phyloP scores from a whole-genome alignment of 2,329 filamentous ascomycete genomes.

The Leptographium wingfieldii region DNA sequence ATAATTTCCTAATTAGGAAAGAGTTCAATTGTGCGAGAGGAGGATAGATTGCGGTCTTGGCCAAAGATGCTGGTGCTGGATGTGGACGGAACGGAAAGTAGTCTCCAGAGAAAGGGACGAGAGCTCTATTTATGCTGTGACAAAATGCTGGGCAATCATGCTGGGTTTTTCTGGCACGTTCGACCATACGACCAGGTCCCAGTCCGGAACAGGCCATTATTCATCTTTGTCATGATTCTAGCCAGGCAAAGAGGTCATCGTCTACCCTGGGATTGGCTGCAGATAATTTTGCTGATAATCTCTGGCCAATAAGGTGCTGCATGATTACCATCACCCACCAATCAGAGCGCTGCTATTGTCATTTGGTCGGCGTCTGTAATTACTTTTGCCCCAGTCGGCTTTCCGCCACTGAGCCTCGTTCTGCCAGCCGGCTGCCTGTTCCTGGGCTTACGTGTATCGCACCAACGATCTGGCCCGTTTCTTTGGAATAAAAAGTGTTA shows the following conservation, averaged over 20 bases:
- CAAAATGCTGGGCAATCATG: neutral
- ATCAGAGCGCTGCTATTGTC: neutral
- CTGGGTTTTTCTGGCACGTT: neutral
- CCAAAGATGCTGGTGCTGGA: no score
- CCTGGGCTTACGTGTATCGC: no score
- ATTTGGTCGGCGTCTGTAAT: neutral
- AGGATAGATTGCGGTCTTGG: neutral
- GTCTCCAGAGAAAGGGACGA: neutral
- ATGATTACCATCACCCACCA: neutral
- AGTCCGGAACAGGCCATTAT: slow-evolving; percentile 4
- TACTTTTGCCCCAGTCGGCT: no score
- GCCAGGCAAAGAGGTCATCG: slow-evolving; percentile 6
- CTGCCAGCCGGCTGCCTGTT: neutral
- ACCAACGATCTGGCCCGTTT: no score
- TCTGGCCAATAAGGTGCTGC: slow-evolving; percentile 2
- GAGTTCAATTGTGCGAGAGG: neutral
- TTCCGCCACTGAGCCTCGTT: neutral
- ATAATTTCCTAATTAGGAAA: neutral
- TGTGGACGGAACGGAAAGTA: no score
- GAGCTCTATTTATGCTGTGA: neutral
- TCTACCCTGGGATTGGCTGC: neutral
- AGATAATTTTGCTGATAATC: neutral
- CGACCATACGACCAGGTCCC: neutral
- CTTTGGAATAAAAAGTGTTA: no score
- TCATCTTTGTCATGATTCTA: neutral